Conservation (phyloP, 345 rosid species). For the Toxicodendron radicans region DNA sequence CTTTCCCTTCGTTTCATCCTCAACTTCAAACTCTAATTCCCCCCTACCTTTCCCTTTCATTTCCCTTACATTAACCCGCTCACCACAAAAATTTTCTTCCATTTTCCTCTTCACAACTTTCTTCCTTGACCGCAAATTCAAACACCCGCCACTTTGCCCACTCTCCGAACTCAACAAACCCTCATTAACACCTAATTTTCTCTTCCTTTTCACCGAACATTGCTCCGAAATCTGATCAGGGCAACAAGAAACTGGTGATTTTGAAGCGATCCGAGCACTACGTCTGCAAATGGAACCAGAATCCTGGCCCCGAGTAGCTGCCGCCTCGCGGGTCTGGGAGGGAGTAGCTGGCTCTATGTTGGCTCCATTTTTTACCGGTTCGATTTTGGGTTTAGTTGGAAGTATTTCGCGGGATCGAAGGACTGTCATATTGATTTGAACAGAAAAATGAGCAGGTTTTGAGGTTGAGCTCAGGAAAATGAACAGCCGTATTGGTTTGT, state of each 20-base stretch:
- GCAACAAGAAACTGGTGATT: background rate
- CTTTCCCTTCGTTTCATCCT: constrained; percentile 22
- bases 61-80: constrained; percentile 1
- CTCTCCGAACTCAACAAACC: constrained; percentile 15
- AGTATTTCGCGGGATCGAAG: constrained; percentile 53
- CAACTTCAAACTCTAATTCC: constrained; percentile 19
- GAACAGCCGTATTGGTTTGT: no score
- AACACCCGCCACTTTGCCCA: constrained; percentile 7
- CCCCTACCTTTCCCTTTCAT: constrained; percentile 4
- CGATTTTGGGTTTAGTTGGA: constrained; percentile 17
- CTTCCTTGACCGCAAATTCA: constrained; percentile 61
- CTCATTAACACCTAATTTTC: constrained; percentile 22
- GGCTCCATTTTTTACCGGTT: constrained; percentile 18
- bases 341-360: constrained; percentile 54
- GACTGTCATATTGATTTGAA: constrained; percentile 38
- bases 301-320: constrained; percentile 19
- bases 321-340: constrained; percentile 35
- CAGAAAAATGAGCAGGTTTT: background rate
- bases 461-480: no score
- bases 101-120: constrained; percentile 35
- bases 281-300: constrained; percentile 32
- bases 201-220: constrained; percentile 15
- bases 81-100: constrained; percentile 11
- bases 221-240: background rate
- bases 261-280: constrained; percentile 50